phyloP scores from a whole-genome alignment of 164 flowering plant species.

The Sedum album region DNA sequence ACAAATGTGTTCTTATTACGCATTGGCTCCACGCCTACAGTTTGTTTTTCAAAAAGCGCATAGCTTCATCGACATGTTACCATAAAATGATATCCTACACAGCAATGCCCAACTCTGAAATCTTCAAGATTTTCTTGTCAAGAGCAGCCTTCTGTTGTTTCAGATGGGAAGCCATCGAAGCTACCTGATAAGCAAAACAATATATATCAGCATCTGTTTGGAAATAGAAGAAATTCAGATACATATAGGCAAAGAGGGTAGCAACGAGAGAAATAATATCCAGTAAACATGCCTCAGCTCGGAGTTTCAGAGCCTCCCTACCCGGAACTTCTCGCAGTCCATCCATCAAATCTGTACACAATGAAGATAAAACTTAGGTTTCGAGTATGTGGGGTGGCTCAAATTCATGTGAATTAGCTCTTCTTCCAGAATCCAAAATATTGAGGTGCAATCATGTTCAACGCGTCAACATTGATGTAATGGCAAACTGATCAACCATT shows the following conservation, averaged over 20 bases:
- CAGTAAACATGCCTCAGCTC: conserved; percentile 66
- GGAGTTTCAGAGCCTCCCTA: conserved; percentile 73
- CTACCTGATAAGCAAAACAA: conserved; percentile 43
- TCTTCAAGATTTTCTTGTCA: conserved; percentile 53
- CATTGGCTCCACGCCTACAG: background rate
- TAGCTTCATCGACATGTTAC: background rate
- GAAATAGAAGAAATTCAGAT: too few species aligned
- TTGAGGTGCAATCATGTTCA: background rate
- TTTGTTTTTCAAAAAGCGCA: background rate
- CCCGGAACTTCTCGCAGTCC: conserved; percentile 71
- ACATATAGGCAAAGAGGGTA: too few species aligned
- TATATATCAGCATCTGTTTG: too few species aligned
- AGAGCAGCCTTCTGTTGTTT: conserved; percentile 45
- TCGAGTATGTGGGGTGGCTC: background rate
- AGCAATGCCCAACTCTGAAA: conserved; percentile 76
- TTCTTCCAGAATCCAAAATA: background rate
- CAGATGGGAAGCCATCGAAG: conserved; percentile 56
- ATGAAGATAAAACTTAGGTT: background rate
- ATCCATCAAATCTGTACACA: conserved; percentile 64
- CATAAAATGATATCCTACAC: conserved; percentile 17
- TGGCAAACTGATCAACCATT: background rate
- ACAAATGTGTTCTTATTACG: background rate
- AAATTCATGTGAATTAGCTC: background rate
- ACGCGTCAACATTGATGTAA: background rate
- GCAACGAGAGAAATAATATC: too few species aligned